phyloP scores from a whole-genome alignment of 805 yeast species.

The Yamadazyma paraphyllophila region DNA sequence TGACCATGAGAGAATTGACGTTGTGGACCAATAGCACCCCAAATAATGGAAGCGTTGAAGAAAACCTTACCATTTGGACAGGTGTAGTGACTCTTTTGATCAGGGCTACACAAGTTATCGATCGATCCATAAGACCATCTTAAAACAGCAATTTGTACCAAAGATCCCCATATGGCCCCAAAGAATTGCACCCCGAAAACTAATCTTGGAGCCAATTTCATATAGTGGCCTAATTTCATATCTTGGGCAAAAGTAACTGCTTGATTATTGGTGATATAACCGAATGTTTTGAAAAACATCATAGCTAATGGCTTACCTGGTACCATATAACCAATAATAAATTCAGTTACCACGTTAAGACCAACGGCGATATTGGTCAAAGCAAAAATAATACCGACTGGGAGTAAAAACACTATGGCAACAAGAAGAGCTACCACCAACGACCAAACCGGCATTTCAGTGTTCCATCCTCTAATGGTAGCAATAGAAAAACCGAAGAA shows the following conservation, averaged over 20 bases:
- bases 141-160: slow-evolving; percentile 40
- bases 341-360: slow-evolving; percentile 43
- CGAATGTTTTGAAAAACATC: slow-evolving; percentile 48
- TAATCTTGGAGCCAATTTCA: slow-evolving; percentile 40
- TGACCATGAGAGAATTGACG: slow-evolving; percentile 16
- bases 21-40: slow-evolving; percentile 38
- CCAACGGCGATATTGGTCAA: slow-evolving; percentile 24
- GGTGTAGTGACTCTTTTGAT: slow-evolving; percentile 30
- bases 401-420: slow-evolving; percentile 38
- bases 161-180: slow-evolving; percentile 43
- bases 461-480: slow-evolving; percentile 37
- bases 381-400: slow-evolving; percentile 38
- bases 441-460: slow-evolving; percentile 45
- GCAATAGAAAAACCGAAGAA: slow-evolving; percentile 35
- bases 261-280: slow-evolving; percentile 48
- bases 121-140: slow-evolving; percentile 42
- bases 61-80: slow-evolving; percentile 43
- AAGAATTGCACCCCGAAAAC: slow-evolving; percentile 42
- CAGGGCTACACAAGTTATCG: slow-evolving; percentile 29
- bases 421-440: slow-evolving; percentile 38
- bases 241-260: slow-evolving; percentile 50
- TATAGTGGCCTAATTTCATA: slow-evolving; percentile 44
- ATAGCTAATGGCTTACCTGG: slow-evolving; percentile 50
- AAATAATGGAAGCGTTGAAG: slow-evolving; percentile 43
- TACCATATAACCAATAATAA: slow-evolving; percentile 42